Evolutionary conservation across 108 stramenopile species (phyloP).

Genomic region (Conticribra weissflogii): DNA sequence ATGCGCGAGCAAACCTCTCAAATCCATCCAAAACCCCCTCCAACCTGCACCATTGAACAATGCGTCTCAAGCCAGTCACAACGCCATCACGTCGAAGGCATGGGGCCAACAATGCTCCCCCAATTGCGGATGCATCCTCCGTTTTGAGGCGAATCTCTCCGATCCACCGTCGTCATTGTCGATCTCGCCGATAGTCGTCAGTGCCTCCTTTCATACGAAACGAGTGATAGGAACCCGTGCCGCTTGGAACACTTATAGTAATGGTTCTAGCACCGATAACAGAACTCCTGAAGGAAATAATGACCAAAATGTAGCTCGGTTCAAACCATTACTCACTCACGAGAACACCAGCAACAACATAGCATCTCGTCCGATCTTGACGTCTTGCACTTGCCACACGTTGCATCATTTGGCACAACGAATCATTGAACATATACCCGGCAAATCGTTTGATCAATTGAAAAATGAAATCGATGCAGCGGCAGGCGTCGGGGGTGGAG

Average conservation of each 20-base stretch:
- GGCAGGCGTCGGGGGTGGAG: slow-evolving; percentile 21
- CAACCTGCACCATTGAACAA: too few relatives aligned
- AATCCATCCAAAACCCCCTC: too few relatives aligned
- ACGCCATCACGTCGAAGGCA: slow-evolving; percentile 23
- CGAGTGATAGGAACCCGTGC: slow-evolving; percentile 47
- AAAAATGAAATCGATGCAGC: slow-evolving; percentile 60
- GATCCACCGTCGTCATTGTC: slow-evolving; percentile 6
- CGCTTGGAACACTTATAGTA: too few relatives aligned
- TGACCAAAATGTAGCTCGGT: too few relatives aligned
- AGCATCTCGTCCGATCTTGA: slow-evolving; percentile 64
- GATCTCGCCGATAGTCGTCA: slow-evolving; percentile 33
- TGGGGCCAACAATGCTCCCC: slow-evolving; percentile 85
- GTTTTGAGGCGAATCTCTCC: slow-evolving; percentile 69
- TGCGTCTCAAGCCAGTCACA: too few relatives aligned
- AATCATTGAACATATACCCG: slow-evolving; percentile 48
- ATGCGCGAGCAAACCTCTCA: too few relatives aligned
- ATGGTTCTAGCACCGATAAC: slow-evolving; percentile 1
- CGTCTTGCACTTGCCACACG: slow-evolving; percentile 74
- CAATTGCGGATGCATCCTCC: slow-evolving; percentile 77
- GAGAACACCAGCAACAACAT: too few relatives aligned
- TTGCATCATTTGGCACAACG: slow-evolving; percentile 63
- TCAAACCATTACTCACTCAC: too few relatives aligned
- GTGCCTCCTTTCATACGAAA: slow-evolving; percentile 68
- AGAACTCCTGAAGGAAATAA: slow-evolving; percentile 38
- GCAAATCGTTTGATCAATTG: slow-evolving; percentile 40